Percentiles rank a stretch among this genome's conserved stretches.
Conservation (phyloP, 139 green algal species). For the Coelastrella sp. region DNA sequence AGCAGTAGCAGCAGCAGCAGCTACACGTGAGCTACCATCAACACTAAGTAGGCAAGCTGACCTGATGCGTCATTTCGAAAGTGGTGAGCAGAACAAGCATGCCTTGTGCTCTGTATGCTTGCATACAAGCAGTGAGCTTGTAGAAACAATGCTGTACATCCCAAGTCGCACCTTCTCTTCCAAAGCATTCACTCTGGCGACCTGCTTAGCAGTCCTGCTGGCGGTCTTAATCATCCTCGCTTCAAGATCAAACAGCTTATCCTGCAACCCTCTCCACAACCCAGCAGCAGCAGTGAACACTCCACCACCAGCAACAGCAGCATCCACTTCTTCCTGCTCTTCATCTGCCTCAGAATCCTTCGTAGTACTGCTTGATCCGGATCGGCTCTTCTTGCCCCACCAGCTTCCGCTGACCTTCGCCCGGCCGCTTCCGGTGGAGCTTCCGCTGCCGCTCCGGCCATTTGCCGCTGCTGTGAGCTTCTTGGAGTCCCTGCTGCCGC, state of each 20-base stretch:
- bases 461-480: neutral
- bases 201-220: conserved; percentile 63
- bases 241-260: conserved; percentile 84
- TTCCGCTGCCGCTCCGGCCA: neutral
- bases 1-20: too few relatives aligned
- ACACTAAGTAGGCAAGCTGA: too few relatives aligned
- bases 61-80: too few relatives aligned
- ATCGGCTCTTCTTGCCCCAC: neutral
- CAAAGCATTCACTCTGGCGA: conserved; percentile 49
- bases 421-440: neutral
- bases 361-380: too few relatives aligned
- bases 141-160: too few relatives aligned
- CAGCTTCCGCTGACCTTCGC: neutral
- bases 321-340: conserved; percentile 2
- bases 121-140: too few relatives aligned
- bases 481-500: conserved; percentile 17
- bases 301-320: neutral
- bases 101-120: too few relatives aligned
- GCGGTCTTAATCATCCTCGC: conserved; percentile 67
- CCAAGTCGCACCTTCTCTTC: conserved; percentile 47
- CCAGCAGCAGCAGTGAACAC: conserved; percentile 40
- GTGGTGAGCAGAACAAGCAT: too few relatives aligned
- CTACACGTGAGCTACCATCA: too few relatives aligned
- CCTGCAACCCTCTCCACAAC: conserved; percentile 35
- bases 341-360: neutral